A percentile compares a stretch with the other conserved stretches of the same genome.
These are phyloP conservation scores for Thalassiosira profunda DNA, from an alignment of 108 stramenopile genomes.

Conservation along the genomic window DNA sequence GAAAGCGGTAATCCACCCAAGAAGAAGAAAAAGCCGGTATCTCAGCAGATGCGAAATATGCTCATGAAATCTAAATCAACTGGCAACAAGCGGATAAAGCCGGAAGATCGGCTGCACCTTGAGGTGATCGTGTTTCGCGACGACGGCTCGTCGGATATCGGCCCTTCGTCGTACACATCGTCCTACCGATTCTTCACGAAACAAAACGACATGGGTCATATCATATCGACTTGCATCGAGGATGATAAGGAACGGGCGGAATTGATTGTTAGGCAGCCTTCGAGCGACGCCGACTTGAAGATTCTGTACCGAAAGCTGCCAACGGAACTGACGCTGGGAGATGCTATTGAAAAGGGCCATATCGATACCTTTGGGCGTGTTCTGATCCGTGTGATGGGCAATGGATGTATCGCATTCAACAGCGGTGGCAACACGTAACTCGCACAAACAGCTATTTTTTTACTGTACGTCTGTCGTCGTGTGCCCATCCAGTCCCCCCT, in stretches of 20 bases:
- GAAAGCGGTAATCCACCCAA: neutral
- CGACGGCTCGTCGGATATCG: neutral
- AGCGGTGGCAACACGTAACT: too few species aligned
- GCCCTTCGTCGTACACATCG: neutral
- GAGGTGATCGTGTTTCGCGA: slow-evolving; percentile 53
- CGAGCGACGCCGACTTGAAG: too few species aligned
- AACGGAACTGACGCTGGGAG: slow-evolving; percentile 13
- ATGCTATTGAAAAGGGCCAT: slow-evolving; percentile 45
- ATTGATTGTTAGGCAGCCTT: slow-evolving; percentile 41
- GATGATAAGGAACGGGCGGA: slow-evolving; percentile 14
- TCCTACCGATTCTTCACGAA: slow-evolving; percentile 53
- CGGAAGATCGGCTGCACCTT: slow-evolving; percentile 76
- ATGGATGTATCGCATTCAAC: too few species aligned
- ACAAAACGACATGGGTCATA: slow-evolving; percentile 30
- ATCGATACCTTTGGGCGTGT: slow-evolving; percentile 52
- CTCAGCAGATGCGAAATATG: slow-evolving; percentile 76
- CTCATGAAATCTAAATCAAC: slow-evolving; percentile 75
- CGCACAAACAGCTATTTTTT: too few species aligned
- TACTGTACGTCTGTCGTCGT: too few species aligned
- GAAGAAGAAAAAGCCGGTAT: slow-evolving; percentile 63
- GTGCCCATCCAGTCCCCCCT: too few species aligned
- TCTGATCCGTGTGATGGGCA: slow-evolving; percentile 31
- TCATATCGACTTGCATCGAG: neutral
- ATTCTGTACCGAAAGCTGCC: slow-evolving; percentile 1
- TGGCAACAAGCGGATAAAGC: slow-evolving; percentile 56